Percentiles rank a stretch among this genome's conserved stretches.
Conservation (phyloP, 208 protist genomes). For the Leishmania mexicana region DNA sequence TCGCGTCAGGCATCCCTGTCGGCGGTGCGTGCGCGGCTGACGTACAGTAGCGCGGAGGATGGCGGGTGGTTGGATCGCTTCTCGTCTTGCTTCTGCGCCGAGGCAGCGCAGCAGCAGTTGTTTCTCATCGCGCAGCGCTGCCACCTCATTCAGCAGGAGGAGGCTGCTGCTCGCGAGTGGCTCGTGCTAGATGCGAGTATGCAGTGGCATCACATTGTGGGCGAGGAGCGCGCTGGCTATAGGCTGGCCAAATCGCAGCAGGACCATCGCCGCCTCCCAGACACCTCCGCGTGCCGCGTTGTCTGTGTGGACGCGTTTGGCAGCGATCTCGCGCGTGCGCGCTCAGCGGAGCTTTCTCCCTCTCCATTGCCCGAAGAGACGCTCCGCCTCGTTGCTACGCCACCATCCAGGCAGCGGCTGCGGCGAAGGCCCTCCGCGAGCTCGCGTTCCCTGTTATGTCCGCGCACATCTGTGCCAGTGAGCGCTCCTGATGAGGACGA, state of each 20-base stretch:
- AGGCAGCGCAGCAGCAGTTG: background rate
- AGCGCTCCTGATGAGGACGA: background rate
- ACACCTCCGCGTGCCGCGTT: background rate
- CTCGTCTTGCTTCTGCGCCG: background rate
- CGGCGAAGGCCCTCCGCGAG: constrained; percentile 3
- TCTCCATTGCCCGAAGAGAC: background rate
- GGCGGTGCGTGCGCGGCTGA: background rate
- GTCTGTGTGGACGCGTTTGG: background rate
- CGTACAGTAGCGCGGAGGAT: background rate
- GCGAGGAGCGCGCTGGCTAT: constrained; percentile 19
- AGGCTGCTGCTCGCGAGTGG: constrained; percentile 21
- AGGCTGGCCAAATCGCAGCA: background rate
- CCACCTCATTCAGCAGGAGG: background rate
- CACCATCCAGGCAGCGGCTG: background rate
- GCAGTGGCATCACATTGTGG: constrained; percentile 13
- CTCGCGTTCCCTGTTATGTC: constrained; percentile 12
- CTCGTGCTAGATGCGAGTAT: constrained; percentile 12
- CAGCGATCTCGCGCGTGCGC: background rate
- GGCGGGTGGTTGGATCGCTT: background rate
- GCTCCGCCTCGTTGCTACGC: background rate
- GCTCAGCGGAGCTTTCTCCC: background rate
- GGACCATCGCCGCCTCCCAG: background rate
- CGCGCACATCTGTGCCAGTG: background rate
- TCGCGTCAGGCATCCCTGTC: background rate
- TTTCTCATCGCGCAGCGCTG: background rate